Conservation (phyloP, 257 asterid species). For the Jasminum sambac region DNA sequence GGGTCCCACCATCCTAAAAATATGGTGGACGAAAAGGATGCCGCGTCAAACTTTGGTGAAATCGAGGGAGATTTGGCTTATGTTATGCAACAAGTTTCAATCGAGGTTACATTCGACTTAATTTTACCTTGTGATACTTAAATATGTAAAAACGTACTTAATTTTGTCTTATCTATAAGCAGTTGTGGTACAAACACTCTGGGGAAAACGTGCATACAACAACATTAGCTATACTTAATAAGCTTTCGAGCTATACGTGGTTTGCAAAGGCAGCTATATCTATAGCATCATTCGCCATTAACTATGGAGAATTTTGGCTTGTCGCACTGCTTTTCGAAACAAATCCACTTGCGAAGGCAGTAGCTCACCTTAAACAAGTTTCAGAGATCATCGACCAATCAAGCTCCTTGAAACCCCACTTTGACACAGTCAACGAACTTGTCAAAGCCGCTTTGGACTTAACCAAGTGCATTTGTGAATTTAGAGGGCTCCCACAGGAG, state of each 20-base stretch:
- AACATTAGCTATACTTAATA: constrained; percentile 51
- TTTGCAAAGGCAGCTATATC: constrained; percentile 70
- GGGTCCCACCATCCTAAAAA: constrained; percentile 39
- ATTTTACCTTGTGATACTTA: neutral
- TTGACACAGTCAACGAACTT: constrained; percentile 57
- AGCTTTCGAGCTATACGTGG: constrained; percentile 66
- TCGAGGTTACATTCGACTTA: constrained; percentile 46
- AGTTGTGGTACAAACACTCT: constrained; percentile 68
- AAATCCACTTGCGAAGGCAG: constrained; percentile 66
- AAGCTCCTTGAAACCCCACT: constrained; percentile 43
- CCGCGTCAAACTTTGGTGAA: constrained; percentile 38
- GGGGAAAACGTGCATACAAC: constrained; percentile 57
- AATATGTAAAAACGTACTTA: neutral
- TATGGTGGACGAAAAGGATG: constrained; percentile 37
- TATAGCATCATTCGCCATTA: constrained; percentile 55
- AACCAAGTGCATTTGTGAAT: constrained; percentile 52
- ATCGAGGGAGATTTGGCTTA: constrained; percentile 47
- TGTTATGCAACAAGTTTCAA: constrained; percentile 54
- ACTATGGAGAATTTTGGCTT: constrained; percentile 84
- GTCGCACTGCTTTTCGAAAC: constrained; percentile 45
- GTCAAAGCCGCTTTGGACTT: constrained; percentile 56
- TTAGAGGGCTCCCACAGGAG: constrained; percentile 52
- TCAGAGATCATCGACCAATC: constrained; percentile 56
- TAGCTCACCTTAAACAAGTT: constrained; percentile 56
- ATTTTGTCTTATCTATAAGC: constrained; percentile 15